A percentile compares a stretch with the other conserved stretches of the same genome.
Conservation (phyloP, 129 eudicot species). For the Chrysanthemum seticuspe region DNA sequence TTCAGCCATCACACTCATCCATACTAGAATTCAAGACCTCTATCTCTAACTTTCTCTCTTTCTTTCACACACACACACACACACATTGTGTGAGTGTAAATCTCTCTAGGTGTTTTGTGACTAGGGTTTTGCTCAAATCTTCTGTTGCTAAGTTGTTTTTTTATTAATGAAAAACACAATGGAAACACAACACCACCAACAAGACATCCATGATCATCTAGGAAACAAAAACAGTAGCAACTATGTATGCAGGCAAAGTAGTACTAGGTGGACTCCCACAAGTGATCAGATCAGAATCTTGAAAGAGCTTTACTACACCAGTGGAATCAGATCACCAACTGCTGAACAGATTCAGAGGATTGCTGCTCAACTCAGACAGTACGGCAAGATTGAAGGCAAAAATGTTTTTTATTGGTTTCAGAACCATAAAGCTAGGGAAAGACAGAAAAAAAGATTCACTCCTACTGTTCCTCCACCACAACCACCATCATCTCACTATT, state of each 20-base stretch:
- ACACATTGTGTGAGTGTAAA: background rate
- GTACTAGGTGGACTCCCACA: constrained; percentile 96
- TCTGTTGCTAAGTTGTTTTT: background rate
- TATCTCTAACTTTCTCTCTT: constrained; percentile 6
- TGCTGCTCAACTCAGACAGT: constrained; percentile 83
- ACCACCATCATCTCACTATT: constrained; percentile 15
- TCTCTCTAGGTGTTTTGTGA: constrained; percentile 20
- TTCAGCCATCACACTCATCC: constrained; percentile 22
- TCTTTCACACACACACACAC: background rate
- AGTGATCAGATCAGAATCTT: constrained; percentile 87
- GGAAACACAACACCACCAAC: constrained; percentile 30
- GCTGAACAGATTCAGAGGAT: constrained; percentile 95
- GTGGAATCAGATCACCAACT: constrained; percentile 85
- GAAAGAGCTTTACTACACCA: constrained; percentile 94
- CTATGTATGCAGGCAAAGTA: constrained; percentile 86
- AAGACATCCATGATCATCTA: constrained; percentile 23
- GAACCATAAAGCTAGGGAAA: constrained; percentile 95
- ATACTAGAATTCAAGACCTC: constrained; percentile 4
- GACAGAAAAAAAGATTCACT: constrained; percentile 90
- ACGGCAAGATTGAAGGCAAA: constrained; percentile 99
- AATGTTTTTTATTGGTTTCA: constrained; percentile 99
- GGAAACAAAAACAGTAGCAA: constrained; percentile 28
- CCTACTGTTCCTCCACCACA: constrained; percentile 27
- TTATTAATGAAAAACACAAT: constrained; percentile 15
- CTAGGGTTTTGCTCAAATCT: constrained; percentile 29